Evolutionary conservation across 2,329 filamentous ascomycete genomes (phyloP), one percentile per base, ranked within the genome.

Genomic region (Hypoxylon sp.): DNA sequence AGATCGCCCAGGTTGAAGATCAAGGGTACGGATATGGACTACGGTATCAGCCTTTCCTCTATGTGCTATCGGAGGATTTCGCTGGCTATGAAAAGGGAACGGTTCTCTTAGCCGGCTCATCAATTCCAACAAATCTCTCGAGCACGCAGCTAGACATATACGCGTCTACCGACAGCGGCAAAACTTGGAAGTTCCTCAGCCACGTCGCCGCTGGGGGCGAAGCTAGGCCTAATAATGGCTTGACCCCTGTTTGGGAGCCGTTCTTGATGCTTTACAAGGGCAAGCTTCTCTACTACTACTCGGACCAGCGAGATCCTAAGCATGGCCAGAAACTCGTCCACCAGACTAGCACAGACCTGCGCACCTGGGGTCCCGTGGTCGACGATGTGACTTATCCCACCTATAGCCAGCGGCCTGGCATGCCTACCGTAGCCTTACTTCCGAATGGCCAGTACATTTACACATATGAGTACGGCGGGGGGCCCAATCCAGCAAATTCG

Each of bases 231-330:
- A 85, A 88, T 74, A 91, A 93, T 74, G 90, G 89, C 1, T 77
- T 89, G 40, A 91, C 89, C 0, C 89, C 90, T 0, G 88, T 93
- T 20, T 93, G 91, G 91, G 91, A 93, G 77, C 91, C 91, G 0
- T 92, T 91, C 77, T 79, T 93, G 46, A 75, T 88, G 76, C 81
- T 85, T 49, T 85, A 89, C 76, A 80, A 91, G 62, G 83, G 86
- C 59, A 82, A 87, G 57, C 80, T 93, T 17, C 85, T 92, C 37
- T 82, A 85, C 73, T 93, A 91, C 82, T 93, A 92, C 81, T 89
- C 90, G 1, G 91, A 93, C 77, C 91, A 93, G 76, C 86, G 91
- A 37, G 89, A 89, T 69, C 27, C 66, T 20, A 81, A 81, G 1
- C 83, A 92, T 74, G 91, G 90, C 17, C 91, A 93, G 79, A 91